These are phyloP conservation scores for Termitomyces sp. DNA, from an alignment of 768 basidiomycete genomes.

Conservation along the genomic window DNA sequence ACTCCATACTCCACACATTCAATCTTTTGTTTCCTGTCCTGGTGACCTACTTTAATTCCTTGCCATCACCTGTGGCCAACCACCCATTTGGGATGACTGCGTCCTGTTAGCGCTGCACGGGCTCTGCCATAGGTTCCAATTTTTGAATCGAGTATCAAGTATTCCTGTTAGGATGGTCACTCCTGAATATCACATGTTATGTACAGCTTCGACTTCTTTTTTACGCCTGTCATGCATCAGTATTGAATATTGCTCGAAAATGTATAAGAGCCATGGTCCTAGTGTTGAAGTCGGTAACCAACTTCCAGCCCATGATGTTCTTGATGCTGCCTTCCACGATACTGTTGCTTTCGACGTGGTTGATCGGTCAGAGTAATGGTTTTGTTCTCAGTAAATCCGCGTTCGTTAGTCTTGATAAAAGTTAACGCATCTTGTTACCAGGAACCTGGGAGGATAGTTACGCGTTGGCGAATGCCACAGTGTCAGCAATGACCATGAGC, in stretches of 20 bases:
- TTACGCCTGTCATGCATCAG: background rate
- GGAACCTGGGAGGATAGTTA: conserved; percentile 42
- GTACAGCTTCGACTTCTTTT: background rate
- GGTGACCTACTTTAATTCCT: background rate
- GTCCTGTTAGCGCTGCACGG: background rate
- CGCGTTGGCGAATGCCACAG: conserved; percentile 28
- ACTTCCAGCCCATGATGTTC: background rate
- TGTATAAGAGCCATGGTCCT: background rate
- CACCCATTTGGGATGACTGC: background rate
- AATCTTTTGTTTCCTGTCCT: background rate
- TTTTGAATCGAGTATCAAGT: too few species aligned
- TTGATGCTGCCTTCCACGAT: background rate
- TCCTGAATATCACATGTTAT: too few species aligned
- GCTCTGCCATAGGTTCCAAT: background rate
- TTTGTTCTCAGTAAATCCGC: conserved; percentile 1
- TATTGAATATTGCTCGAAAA: background rate
- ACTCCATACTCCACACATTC: background rate
- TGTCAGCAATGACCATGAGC: conserved; percentile 33
- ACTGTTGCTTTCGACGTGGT: background rate
- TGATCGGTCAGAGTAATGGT: background rate
- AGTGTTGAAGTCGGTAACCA: too few species aligned
- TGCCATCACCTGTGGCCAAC: background rate
- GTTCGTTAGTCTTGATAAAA: background rate
- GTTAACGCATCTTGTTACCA: conserved; percentile 7
- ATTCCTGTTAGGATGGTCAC: background rate